Evolutionary conservation across 805 yeast species (phyloP).

Genomic region (Ogataea naganishii): DNA sequence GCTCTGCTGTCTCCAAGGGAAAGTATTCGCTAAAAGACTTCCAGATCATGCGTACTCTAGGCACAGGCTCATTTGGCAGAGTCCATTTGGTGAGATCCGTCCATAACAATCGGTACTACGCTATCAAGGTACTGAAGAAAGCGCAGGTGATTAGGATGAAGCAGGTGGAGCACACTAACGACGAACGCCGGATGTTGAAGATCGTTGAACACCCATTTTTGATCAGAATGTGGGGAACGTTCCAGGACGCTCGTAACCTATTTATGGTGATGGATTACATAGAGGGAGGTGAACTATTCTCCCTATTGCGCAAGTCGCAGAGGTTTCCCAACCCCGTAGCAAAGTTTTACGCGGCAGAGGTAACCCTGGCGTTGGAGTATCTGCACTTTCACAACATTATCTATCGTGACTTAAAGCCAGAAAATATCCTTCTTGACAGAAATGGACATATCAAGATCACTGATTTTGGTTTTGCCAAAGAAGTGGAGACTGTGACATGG

Average conservation of each 20-base stretch:
- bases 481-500: slow-evolving; percentile 50
- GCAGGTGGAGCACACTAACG: slow-evolving; percentile 58
- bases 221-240: slow-evolving; percentile 62
- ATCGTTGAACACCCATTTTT: slow-evolving; percentile 53
- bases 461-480: slow-evolving; percentile 58
- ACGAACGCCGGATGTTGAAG: slow-evolving; percentile 50
- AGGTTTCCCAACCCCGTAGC: slow-evolving; percentile 57
- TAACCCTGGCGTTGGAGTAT: slow-evolving; percentile 48
- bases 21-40: slow-evolving; percentile 49
- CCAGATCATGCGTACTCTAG: slow-evolving; percentile 47
- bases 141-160: slow-evolving; percentile 51
- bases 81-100: slow-evolving; percentile 51
- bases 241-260: slow-evolving; percentile 46
- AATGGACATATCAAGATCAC: slow-evolving; percentile 55
- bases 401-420: slow-evolving; percentile 55
- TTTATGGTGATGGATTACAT: slow-evolving; percentile 61
- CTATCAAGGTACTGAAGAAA: slow-evolving; percentile 50
- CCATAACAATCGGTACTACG: slow-evolving; percentile 52
- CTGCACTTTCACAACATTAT: slow-evolving; percentile 51
- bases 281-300: slow-evolving; percentile 56
- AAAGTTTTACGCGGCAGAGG: slow-evolving; percentile 57
- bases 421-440: slow-evolving; percentile 47
- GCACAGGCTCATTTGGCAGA: slow-evolving; percentile 55
- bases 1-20: slow-evolving; percentile 41
- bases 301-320: slow-evolving; percentile 46